Base-by-base conservation (phyloP, 352 stramenopile genomes). In the Phytophthora meadii region DNA sequence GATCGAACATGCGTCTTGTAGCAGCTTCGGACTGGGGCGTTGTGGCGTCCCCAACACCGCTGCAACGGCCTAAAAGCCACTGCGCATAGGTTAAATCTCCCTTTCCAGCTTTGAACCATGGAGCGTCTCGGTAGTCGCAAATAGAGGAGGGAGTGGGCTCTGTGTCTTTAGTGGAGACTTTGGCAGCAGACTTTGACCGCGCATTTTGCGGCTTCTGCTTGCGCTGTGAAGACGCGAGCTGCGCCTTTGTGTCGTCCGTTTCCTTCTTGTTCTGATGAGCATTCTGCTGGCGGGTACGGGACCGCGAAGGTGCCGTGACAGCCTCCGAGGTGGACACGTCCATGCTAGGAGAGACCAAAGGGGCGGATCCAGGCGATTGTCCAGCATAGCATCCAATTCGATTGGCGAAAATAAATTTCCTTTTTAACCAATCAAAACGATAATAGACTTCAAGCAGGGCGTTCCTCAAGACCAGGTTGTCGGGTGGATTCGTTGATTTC, bases 21-120 rank as follows among this genome's bases (percentile, higher is more conserved):
- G 63, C 49, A 6, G 42, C 56, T 10, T 67, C 56, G 12, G 66
- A 74, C 14, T 68, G 56, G 8, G 83, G 62, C 36, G 78, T 78
- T 1, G 15, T 42, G 40, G 52, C 34, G 50, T 92, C 80, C 4
- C 64, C 74, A 10, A 79, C 61, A 15, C 76, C 70, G 25, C 74
- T 77, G 51, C 77, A 87, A 37, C 82, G 84, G 4, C 69, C 74
- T 28, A 92, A 73, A 12, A 92, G 64, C 81, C 78, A 89, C 55
- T 92, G 75, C 14, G 68, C 70, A 51, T 84, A 84, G 37, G 49
- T 45, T 44, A 92, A 36, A 15, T 90, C 74, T 1, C 80, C 67
- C 0, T 74, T 49, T 42, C 76, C 75, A 9, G 59, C 74, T 34
- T 52, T 54, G 45, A 82, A 92, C 81, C 81, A 92, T 59, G 56